phyloP scores from a whole-genome alignment of 2,329 filamentous ascomycete species.

The Trichoderma breve region DNA sequence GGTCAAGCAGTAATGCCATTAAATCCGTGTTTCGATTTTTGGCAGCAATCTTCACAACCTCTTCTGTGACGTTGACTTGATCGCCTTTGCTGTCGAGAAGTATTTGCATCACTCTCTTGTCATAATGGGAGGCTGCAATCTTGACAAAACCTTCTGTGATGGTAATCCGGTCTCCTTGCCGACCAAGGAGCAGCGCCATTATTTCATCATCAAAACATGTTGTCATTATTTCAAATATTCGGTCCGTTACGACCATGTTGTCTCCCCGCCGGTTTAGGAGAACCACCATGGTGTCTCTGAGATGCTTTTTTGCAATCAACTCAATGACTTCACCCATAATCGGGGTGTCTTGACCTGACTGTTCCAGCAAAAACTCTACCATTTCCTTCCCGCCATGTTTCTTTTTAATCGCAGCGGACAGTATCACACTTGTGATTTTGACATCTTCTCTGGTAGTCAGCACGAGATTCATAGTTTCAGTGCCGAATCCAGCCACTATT shows the following conservation, averaged over 20 bases:
- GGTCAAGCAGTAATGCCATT: neutral
- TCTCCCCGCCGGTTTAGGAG: neutral
- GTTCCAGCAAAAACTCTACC: neutral
- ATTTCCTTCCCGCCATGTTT: neutral
- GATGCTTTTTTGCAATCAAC: accelerated
- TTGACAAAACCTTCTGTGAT: neutral
- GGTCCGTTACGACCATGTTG: neutral
- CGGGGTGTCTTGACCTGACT: neutral
- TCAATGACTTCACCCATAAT: neutral
- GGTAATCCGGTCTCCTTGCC: neutral
- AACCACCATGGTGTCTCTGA: neutral
- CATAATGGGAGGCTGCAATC: too few relatives aligned
- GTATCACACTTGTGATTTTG: neutral
- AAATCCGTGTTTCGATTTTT: neutral
- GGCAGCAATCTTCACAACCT: neutral
- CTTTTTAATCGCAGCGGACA: neutral
- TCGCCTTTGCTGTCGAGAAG: neutral
- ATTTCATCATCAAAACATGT: accelerated
- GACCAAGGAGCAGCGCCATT: neutral
- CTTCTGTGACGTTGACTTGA: neutral
- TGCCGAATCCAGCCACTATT: neutral
- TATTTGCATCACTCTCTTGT: neutral
- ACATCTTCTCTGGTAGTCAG: neutral
- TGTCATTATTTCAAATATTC: neutral
- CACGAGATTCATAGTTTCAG: neutral